Conservation (phyloP, 495 filamentous ascomycete species). For the Bryoglossum gracile region DNA sequence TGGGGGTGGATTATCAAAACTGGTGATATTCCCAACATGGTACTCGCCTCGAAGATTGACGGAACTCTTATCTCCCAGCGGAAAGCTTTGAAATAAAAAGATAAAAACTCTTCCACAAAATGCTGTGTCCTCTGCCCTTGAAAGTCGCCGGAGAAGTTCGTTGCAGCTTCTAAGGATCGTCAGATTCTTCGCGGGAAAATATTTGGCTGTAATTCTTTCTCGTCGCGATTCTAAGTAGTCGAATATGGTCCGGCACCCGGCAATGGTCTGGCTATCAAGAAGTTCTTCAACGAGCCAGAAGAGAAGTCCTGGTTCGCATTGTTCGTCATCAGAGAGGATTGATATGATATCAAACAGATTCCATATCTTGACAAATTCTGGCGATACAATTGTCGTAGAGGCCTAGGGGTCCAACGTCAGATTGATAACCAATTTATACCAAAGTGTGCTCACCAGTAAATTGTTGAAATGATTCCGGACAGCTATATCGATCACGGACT, state of each 20-base stretch:
- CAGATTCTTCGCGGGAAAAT: slow-evolving; percentile 76
- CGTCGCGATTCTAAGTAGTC: slow-evolving; percentile 90
- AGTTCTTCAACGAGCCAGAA: slow-evolving; percentile 92
- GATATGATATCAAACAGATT: slow-evolving; percentile 87
- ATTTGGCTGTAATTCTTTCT: slow-evolving; percentile 76
- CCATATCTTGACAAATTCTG: slow-evolving; percentile 75
- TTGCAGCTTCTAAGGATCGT: slow-evolving; percentile 90
- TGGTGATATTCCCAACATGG: slow-evolving; percentile 90
- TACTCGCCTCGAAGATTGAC: slow-evolving; percentile 96
- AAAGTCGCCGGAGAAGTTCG: slow-evolving; percentile 83
- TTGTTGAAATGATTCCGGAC: slow-evolving; percentile 70
- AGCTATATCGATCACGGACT: slow-evolving; percentile 62
- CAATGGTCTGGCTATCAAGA: slow-evolving; percentile 89
- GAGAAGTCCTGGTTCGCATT: slow-evolving; percentile 76
- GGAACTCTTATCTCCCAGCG: slow-evolving; percentile 89
- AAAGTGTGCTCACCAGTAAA: slow-evolving; percentile 52
- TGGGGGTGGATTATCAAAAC: slow-evolving; percentile 55
- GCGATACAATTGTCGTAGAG: slow-evolving; percentile 61
- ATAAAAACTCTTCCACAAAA: slow-evolving; percentile 97
- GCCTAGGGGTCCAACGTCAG: slow-evolving; percentile 47
- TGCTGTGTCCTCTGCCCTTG: slow-evolving; percentile 88
- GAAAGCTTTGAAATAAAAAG: slow-evolving; percentile 95
- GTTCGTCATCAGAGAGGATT: slow-evolving; percentile 75
- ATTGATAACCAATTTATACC: slow-evolving; percentile 13
- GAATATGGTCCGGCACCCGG: slow-evolving; percentile 82